A percentile compares a stretch with the other conserved stretches of the same genome.
These are phyloP conservation scores for Suhomyces kunorum DNA, from an alignment of 1,139 yeast genomes.

Conservation along the genomic window DNA sequence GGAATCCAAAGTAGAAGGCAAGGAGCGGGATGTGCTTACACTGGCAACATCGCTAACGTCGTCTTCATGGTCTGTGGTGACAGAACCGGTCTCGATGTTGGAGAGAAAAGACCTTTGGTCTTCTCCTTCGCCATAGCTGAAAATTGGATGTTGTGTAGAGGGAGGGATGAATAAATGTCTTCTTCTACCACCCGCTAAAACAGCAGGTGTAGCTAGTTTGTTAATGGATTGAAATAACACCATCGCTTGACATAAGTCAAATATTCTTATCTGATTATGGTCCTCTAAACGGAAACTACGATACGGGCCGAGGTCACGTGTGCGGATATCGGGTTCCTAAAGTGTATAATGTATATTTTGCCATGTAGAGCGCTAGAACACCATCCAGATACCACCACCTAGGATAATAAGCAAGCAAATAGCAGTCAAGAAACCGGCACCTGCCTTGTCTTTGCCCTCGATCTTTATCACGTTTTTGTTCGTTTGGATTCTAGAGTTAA, in stretches of 20 bases:
- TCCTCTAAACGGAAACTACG: no score
- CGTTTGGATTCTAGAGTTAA: conserved; percentile 21
- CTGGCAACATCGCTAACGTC: conserved; percentile 54
- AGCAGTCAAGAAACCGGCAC: conserved; percentile 51
- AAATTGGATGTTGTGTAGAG: conserved; percentile 66
- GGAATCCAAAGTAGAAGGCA: conserved; percentile 63
- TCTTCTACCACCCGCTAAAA: conserved; percentile 42
- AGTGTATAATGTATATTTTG: not conserved
- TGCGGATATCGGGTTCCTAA: not conserved
- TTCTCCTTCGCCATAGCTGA: conserved; percentile 59
- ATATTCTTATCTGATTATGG: no score
- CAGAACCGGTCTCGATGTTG: conserved; percentile 42
- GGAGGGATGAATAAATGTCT: conserved; percentile 65
- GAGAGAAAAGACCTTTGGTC: conserved; percentile 68
- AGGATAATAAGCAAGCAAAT: conserved; percentile 38
- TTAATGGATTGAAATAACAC: conserved; percentile 46
- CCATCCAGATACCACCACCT: conserved; percentile 50
- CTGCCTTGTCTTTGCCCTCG: conserved; percentile 45
- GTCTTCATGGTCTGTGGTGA: conserved; percentile 39
- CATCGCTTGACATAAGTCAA: no score
- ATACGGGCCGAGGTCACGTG: not conserved
- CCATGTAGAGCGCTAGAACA: conserved; percentile 26
- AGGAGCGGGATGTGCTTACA: conserved; percentile 55
- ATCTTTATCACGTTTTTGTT: conserved; percentile 40
- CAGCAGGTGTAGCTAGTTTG: conserved; percentile 44